These are phyloP conservation scores for Leptographium radiaticola DNA, from an alignment of 2,329 filamentous ascomycete genomes.

Conservation along the genomic window DNA sequence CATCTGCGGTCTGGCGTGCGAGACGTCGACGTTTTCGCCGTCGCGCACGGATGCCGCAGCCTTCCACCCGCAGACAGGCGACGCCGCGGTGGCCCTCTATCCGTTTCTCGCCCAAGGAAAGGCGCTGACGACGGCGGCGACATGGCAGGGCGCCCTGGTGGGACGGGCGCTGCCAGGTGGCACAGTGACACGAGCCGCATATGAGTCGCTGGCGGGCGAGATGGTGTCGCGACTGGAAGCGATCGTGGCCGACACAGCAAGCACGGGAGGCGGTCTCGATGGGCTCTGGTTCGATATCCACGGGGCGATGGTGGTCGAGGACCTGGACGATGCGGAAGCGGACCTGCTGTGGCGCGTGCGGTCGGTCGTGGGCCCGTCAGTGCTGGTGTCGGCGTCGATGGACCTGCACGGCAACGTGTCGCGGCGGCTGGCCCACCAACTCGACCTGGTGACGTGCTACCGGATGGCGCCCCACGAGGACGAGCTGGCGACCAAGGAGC, in stretches of 20 bases:
- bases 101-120: conserved; percentile 28
- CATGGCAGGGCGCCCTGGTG: conserved; percentile 37
- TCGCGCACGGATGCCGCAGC: conserved; percentile 32
- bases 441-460: conserved; percentile 39
- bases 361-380: conserved; percentile 27
- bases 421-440: conserved; percentile 30
- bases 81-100: conserved; percentile 30
- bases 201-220: conserved; percentile 29
- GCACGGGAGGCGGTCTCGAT: conserved; percentile 18
- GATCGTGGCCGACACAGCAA: conserved; percentile 18
- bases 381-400: conserved; percentile 40
- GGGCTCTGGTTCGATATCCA: conserved; percentile 44
- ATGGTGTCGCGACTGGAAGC: conserved; percentile 24
- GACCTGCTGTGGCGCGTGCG: conserved; percentile 33
- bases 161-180: conserved; percentile 39
- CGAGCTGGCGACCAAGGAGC: conserved; percentile 33
- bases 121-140: conserved; percentile 25
- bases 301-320: conserved; percentile 41
- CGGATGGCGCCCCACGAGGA: conserved; percentile 40
- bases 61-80: conserved; percentile 33
- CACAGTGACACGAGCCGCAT: conserved; percentile 29
- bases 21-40: conserved; percentile 39
- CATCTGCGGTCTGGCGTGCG: conserved; percentile 38
- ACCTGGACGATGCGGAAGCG: conserved; percentile 31
- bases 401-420: conserved; percentile 44